Conservation (phyloP, 768 basidiomycete genomes). For the Amanita polypyramis region DNA sequence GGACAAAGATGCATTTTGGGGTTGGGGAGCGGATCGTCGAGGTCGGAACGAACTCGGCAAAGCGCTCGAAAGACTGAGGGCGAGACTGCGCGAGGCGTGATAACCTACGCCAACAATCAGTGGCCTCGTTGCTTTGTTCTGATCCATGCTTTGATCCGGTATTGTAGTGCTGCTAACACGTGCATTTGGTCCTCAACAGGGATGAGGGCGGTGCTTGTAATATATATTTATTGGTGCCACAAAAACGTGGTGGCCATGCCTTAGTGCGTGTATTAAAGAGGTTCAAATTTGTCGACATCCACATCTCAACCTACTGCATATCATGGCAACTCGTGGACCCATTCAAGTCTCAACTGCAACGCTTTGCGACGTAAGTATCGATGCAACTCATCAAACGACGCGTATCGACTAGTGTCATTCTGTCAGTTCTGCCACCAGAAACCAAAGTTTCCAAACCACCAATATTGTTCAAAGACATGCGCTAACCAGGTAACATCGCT, state of each 20-base stretch:
- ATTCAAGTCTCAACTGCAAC: conserved; percentile 9
- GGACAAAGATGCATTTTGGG: conserved; percentile 74
- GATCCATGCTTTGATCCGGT: conserved; percentile 11
- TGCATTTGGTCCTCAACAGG: conserved; percentile 13
- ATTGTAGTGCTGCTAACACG: conserved; percentile 16
- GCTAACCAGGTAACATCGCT: conserved; percentile 32
- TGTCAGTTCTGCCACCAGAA: conserved; percentile 40
- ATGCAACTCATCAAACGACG: not conserved
- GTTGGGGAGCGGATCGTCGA: conserved; percentile 51
- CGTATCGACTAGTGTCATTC: not conserved
- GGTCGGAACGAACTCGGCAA: conserved; percentile 72
- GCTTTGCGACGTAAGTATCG: conserved; percentile 30
- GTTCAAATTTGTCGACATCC: not conserved
- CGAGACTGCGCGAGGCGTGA: conserved; percentile 32
- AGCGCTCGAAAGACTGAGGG: conserved; percentile 51
- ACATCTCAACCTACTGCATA: conserved; percentile 9
- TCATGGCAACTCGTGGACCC: conserved; percentile 20
- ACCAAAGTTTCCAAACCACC: conserved; percentile 33
- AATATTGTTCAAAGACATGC: conserved; percentile 47
- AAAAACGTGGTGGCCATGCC: conserved; percentile 6
- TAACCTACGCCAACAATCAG: conserved; percentile 14
- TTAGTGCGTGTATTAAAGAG: conserved; percentile 6
- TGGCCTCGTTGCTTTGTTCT: conserved; percentile 19
- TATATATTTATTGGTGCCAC: not conserved
- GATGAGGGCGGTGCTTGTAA: conserved; percentile 6